These are phyloP conservation scores for Talaromyces sp. DNA, from an alignment of 2,329 filamentous ascomycete genomes.

Conservation along the genomic window DNA sequence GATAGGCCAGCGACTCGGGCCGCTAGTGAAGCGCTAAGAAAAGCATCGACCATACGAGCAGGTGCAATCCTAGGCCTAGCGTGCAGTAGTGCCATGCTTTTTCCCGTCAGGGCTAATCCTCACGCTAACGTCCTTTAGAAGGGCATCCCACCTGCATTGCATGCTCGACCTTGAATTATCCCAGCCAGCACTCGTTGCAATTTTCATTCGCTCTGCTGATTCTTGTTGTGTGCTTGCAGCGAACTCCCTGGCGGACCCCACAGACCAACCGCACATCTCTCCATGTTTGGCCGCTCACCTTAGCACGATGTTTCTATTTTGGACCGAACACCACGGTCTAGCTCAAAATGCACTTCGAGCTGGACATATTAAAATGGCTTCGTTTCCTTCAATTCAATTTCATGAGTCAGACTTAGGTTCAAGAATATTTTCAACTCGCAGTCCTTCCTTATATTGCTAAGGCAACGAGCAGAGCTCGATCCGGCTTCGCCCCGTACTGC, in stretches of 20 bases:
- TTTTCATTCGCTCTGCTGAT: conserved; percentile 3
- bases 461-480: background rate
- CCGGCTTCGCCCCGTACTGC: too few species aligned
- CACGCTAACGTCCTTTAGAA: conserved; percentile 1
- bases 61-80: conserved; percentile 8
- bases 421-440: background rate
- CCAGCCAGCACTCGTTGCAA: background rate
- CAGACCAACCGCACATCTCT: conserved; percentile 1
- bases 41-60: background rate
- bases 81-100: conserved; percentile 10
- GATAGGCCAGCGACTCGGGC: background rate
- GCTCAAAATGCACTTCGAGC: conserved; percentile 8
- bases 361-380: conserved; percentile 11
- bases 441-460: background rate
- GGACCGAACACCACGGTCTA: conserved; percentile 4
- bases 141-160: background rate
- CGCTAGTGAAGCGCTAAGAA: background rate
- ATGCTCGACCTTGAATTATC: conserved; percentile 6
- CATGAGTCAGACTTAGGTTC: conserved; percentile 17
- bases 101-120: conserved; percentile 7
- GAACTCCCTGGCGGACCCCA: conserved; percentile 8
- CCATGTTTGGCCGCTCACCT: too few species aligned
- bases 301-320: conserved; percentile 13
- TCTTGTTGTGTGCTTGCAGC: background rate
- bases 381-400: conserved; percentile 1